Base-by-base conservation (phyloP, 441 rosid genomes). In the Pelargonium exstipulatum region DNA sequence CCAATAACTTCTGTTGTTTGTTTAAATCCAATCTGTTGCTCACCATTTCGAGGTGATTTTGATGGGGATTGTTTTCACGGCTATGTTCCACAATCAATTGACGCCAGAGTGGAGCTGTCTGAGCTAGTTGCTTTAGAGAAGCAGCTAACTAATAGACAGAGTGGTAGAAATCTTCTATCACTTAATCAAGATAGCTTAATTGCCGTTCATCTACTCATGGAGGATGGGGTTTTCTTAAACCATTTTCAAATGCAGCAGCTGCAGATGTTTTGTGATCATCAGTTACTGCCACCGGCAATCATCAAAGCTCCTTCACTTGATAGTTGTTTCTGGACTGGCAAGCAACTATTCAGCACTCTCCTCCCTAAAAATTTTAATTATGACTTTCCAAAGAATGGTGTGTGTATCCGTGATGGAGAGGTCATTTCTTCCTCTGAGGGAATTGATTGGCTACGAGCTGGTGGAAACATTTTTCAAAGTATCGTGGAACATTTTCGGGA, bases 51-150 rank as follows among this genome's bases (percentile, higher is more conserved):
- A 58, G 99, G 97, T 13, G 99, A 95, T 78, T 95, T 95, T 68
- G 99, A 95, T 67, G 99, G 99, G 12, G 99, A 92, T 65, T 92
- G 99, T 80, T 81, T 95, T 26, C 99, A 95, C 62, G 99, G 99
- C 24, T 95, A 89, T 66, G 83, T 95, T 75, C 96, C 99, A 43
- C 97, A 95, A 73, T 88, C 98, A 0, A 71, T 95, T 49, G 87
- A 82, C 53, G 78, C 96, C 0, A 84, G 84, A 64, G 88, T 83
- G 12, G 99, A 95, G 89, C 94, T 95, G 1, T 80, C 57, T 2
- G 98, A 92, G 80, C 98, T 95, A 71, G 86, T 86, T 71, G 89
- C 94, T 65, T 86, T 95, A 71, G 87, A 92, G 72, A 92, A 74
- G 71, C 99, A 95, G 77, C 77, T 90, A 62, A 70, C 79, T 10